Base-by-base conservation (phyloP, 2,329 filamentous ascomycete species). In the Dichotomopilus funicola region DNA sequence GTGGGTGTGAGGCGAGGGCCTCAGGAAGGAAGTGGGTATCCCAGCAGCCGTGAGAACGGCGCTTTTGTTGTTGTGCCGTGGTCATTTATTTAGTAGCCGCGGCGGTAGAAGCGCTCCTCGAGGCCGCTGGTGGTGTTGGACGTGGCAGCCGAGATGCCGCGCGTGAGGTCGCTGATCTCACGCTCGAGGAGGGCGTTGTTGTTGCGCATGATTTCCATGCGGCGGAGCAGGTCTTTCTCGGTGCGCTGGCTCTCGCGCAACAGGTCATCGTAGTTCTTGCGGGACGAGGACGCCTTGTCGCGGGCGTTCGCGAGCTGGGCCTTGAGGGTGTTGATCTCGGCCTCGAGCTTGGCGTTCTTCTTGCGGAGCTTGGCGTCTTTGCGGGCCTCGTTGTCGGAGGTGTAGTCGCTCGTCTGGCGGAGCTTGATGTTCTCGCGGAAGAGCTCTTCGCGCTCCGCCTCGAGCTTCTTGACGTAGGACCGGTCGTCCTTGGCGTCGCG, bases 351-450 rank as follows among this genome's bases (percentile, higher is more conserved):
- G 46, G 64, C 63, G 50, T 71, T 61, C 58, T 69, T 70, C 56
- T 67, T 60, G 3, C 68, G 66, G 9, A 70, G 53, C 49, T 73
- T 70, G 37, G 67, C 31, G 41, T 55, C 63, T 45, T 68, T 65
- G 38, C 65, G 68, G 48, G 63, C 61, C 2, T 68, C 64, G 51
- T 63, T 58, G 19, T 67, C 67, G n/a, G 67, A 62, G 1, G 63
- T 62, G 34, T 62, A 67, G 34, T 74, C 71, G 40, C 71, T 76
- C 35, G 76, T 72, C 11, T 66, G 66, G 2, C 63, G 59, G 4
- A 77, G 68, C 7, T 64, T 59, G 38, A 52, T 13, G 59, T 76
- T 76, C 36, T 76, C 72, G 12, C 67, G 66, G 2, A 63, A 59
- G 4, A 77, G 69, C 8, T 64, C 59, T 37, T 52, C 49, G 52